A percentile compares a stretch with the other conserved stretches of the same genome.
Evolutionary conservation across 2,329 filamentous ascomycete genomes (phyloP).

Genomic region (Colletotrichum liriopes): DNA sequence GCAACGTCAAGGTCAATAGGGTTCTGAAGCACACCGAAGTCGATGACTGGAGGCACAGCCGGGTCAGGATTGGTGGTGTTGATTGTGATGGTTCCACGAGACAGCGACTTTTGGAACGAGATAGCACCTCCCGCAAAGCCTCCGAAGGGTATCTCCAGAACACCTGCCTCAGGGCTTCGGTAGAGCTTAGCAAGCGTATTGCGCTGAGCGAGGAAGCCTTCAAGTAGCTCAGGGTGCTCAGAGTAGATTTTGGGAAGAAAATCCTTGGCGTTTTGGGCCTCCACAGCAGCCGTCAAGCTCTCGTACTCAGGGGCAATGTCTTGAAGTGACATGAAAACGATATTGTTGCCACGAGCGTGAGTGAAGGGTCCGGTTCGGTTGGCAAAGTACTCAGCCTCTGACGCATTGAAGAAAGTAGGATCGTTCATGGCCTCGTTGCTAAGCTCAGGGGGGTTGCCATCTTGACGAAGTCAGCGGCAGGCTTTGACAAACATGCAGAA

Average conservation of each 20-base stretch:
- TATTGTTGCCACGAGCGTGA: conserved; percentile 45
- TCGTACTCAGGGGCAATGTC: conserved; percentile 48
- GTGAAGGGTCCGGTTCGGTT: conserved; percentile 52
- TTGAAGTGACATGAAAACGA: conserved; percentile 43
- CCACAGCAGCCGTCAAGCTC: conserved; percentile 49
- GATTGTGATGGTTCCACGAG: conserved; percentile 57
- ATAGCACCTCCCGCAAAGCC: conserved; percentile 49
- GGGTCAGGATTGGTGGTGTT: conserved; percentile 51
- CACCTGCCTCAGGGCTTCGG: conserved; percentile 46
- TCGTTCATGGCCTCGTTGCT: conserved; percentile 50
- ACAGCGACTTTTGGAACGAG: conserved; percentile 56
- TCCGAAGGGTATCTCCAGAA: conserved; percentile 52
- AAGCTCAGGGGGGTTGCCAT: conserved; percentile 33
- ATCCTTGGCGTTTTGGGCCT: conserved; percentile 51
- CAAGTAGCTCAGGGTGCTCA: conserved; percentile 51
- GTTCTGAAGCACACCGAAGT: conserved; percentile 57
- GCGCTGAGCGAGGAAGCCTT: conserved; percentile 57
- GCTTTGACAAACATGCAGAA: not conserved
- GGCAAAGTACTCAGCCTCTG: conserved; percentile 51
- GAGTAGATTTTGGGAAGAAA: conserved; percentile 51
- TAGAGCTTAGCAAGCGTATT: conserved; percentile 50
- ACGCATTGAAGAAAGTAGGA: conserved; percentile 52
- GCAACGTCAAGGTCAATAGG: conserved; percentile 54
- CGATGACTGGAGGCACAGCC: conserved; percentile 52
- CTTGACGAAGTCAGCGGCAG: not conserved